Conservation (phyloP, 305 asterid species). For the Salvia sclarea region DNA sequence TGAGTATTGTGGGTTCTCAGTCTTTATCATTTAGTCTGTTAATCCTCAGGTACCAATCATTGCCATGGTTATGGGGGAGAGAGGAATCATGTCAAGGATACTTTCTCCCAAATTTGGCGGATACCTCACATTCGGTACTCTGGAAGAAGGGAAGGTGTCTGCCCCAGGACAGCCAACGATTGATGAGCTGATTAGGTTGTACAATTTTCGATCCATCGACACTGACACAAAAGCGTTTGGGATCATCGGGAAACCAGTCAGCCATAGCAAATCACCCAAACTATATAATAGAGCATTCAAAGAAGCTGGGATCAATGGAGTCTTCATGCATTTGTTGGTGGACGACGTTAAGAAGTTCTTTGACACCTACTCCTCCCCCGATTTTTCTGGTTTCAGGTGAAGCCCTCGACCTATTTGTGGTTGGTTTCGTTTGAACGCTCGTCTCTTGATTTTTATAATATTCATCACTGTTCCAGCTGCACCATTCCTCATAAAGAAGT, state of each 20-base stretch:
- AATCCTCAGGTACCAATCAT: constrained; percentile 78
- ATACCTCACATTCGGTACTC: constrained; percentile 89
- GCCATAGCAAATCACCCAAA: constrained; percentile 95
- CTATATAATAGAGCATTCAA: constrained; percentile 78
- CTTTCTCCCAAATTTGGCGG: constrained; percentile 96
- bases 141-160: constrained; percentile 77
- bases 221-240: constrained; percentile 85
- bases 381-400: constrained; percentile 94
- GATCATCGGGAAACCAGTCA: constrained; percentile 87
- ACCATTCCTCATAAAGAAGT: constrained; percentile 96
- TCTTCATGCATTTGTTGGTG: constrained; percentile 73
- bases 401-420: constrained; percentile 27
- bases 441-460: background rate
- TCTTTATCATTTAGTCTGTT: constrained; percentile 26
- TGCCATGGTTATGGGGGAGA: constrained; percentile 99
- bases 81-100: constrained; percentile 83
- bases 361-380: constrained; percentile 70
- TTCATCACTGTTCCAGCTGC: constrained; percentile 51
- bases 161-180: constrained; percentile 98
- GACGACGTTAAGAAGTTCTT: constrained; percentile 69
- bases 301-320: constrained; percentile 72
- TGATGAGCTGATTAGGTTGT: constrained; percentile 67
- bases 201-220: constrained; percentile 75
- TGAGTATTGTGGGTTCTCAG: constrained; percentile 19
- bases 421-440: background rate